Percentiles rank a stretch among this genome's conserved stretches.
phyloP scores from a whole-genome alignment of 306 rosid genomes.

The Oemleria cerasiformis region DNA sequence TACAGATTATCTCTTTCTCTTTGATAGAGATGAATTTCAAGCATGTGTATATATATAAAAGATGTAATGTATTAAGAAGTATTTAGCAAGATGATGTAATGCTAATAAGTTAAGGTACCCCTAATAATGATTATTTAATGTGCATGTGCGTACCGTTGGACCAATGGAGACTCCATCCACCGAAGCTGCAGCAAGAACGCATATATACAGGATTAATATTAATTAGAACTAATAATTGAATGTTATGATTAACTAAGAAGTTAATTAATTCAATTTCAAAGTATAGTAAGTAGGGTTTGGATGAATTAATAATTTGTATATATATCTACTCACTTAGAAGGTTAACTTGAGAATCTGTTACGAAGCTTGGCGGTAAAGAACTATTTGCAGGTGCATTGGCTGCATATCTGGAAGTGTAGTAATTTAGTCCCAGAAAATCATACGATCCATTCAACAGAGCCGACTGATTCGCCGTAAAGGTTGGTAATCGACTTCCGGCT shows the following conservation, averaged over 20 bases:
- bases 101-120: no score
- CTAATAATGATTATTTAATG: no score
- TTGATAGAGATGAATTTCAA: no score
- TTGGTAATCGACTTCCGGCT: constrained; percentile 45
- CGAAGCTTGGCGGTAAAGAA: constrained; percentile 14
- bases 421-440: constrained; percentile 60
- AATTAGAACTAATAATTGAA: background rate
- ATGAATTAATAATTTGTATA: no score
- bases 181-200: background rate
- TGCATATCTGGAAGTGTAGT: constrained; percentile 48
- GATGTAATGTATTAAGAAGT: no score
- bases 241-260: no score
- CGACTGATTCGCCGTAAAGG: constrained; percentile 39
- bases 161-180: background rate
- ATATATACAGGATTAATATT: constrained; percentile 24
- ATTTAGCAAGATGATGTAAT: no score
- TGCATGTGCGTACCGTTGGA: background rate
- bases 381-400: constrained; percentile 16
- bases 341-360: constrained; percentile 33
- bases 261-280: no score
- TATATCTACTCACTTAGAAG: constrained; percentile 33
- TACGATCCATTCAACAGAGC: constrained; percentile 46
- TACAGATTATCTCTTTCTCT: no score
- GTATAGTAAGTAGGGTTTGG: no score
- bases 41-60: no score